Conservation (phyloP, 2,329 filamentous ascomycete species). For the Domatiomyces catenatus region DNA sequence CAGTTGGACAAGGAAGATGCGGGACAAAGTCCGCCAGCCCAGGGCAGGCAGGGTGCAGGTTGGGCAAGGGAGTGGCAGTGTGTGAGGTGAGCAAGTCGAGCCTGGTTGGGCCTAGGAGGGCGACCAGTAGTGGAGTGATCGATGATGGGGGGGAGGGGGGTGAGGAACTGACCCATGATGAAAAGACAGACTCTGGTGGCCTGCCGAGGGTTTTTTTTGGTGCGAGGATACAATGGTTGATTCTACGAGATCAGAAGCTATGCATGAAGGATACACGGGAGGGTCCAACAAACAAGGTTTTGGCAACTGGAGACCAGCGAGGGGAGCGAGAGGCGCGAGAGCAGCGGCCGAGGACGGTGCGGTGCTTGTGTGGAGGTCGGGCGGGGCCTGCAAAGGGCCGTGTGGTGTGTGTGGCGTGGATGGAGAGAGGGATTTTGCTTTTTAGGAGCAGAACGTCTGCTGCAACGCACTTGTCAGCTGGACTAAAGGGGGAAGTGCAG, state of each 20-base stretch:
- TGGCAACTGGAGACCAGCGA: constrained; percentile 16
- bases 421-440: background rate
- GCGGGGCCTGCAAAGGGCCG: background rate
- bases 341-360: background rate
- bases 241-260: constrained; percentile 19
- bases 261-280: constrained; percentile 17
- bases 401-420: background rate
- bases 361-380: background rate
- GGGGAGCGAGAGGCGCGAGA: too few relatives aligned
- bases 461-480: background rate
- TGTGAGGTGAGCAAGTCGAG: constrained; percentile 9
- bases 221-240: constrained; percentile 14
- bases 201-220: constrained; percentile 16
- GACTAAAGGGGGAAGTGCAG: background rate
- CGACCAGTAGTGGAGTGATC: constrained; percentile 15
- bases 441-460: background rate
- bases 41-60: constrained; percentile 2
- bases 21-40: background rate
- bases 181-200: constrained; percentile 13
- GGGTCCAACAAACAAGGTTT: constrained; percentile 19
- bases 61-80: constrained; percentile 10
- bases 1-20: background rate
- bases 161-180: constrained; percentile 21
- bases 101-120: constrained; percentile 8
- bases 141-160: constrained; percentile 12